These are phyloP conservation scores for Alternaria triticimaculans DNA, from an alignment of 2,329 filamentous ascomycete species.

Conservation along the genomic window DNA sequence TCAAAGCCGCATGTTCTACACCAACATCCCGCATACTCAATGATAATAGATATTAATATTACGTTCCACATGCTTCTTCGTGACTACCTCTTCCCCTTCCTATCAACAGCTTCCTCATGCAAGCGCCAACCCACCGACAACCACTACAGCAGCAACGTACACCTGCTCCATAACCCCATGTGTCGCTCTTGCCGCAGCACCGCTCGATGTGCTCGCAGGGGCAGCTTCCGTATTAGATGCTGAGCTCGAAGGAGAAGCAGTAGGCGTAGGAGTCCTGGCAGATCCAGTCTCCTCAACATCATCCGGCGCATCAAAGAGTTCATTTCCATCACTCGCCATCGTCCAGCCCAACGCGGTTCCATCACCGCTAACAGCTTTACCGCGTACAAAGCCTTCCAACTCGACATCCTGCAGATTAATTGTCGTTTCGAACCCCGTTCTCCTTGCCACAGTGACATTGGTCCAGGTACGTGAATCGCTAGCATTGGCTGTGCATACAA, in stretches of 20 bases:
- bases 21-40: rapidly evolving
- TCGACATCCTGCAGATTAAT: constrained; percentile 9
- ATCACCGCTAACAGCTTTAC: constrained; percentile 13
- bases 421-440: constrained; percentile 24
- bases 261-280: not conserved
- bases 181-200: constrained; percentile 8
- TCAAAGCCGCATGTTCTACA: not conserved
- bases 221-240: constrained; percentile 1
- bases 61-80: not conserved
- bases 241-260: not conserved
- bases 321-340: constrained; percentile 9
- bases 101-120: not conserved
- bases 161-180: constrained; percentile 10
- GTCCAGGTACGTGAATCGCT: constrained; percentile 18
- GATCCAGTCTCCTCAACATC: constrained; percentile 6
- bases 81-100: not conserved
- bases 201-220: constrained; percentile 4
- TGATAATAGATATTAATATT: not conserved
- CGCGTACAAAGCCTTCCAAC: constrained; percentile 17
- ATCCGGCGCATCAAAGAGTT: constrained; percentile 17
- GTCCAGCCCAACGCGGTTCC: constrained; percentile 17
- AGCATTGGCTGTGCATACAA: constrained; percentile 33
- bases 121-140: constrained; percentile 9
- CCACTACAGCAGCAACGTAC: constrained; percentile 14
- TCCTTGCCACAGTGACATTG: constrained; percentile 13